These are phyloP conservation scores for Wickerhamomyces chaumierensis DNA, from an alignment of 805 yeast genomes.

Conservation along the genomic window DNA sequence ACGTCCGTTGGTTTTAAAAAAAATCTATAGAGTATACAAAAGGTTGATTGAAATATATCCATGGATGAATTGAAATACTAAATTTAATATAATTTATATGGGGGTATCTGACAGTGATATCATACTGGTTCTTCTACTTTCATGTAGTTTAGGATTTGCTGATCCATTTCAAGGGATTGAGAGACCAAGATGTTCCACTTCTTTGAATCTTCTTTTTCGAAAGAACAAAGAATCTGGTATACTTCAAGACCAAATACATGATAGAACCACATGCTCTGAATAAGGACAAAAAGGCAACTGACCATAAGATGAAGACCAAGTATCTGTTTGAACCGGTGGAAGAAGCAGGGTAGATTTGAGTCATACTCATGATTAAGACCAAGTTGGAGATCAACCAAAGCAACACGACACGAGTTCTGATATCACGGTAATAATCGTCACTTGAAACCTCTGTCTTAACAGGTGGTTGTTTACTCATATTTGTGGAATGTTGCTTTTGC, in stretches of 20 bases:
- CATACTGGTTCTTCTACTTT: no score
- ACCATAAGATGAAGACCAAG: conserved; percentile 78
- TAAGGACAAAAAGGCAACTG: conserved; percentile 75
- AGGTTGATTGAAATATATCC: no score
- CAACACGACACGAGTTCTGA: conserved; percentile 91
- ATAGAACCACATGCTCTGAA: conserved; percentile 79
- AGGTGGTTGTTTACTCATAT: conserved; percentile 33
- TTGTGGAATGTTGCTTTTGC: conserved; percentile 56
- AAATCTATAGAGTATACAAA: no score
- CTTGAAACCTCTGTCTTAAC: conserved; percentile 27
- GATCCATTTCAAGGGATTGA: background rate
- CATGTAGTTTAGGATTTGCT: no score
- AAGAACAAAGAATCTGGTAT: conserved; percentile 27
- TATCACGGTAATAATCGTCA: conserved; percentile 89
- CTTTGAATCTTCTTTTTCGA: conserved; percentile 27
- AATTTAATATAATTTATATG: no score
- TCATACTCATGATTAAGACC: conserved; percentile 74
- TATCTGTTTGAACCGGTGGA: conserved; percentile 62
- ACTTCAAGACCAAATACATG: conserved; percentile 42
- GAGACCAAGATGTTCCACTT: conserved; percentile 7
- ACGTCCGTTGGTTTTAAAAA: no score
- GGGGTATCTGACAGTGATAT: no score
- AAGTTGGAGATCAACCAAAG: conserved; percentile 84
- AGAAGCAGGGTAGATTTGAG: conserved; percentile 68
- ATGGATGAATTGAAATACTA: no score